These are phyloP conservation scores for Fusarium torulosum DNA, from an alignment of 2,329 filamentous ascomycete species.

Conservation along the genomic window DNA sequence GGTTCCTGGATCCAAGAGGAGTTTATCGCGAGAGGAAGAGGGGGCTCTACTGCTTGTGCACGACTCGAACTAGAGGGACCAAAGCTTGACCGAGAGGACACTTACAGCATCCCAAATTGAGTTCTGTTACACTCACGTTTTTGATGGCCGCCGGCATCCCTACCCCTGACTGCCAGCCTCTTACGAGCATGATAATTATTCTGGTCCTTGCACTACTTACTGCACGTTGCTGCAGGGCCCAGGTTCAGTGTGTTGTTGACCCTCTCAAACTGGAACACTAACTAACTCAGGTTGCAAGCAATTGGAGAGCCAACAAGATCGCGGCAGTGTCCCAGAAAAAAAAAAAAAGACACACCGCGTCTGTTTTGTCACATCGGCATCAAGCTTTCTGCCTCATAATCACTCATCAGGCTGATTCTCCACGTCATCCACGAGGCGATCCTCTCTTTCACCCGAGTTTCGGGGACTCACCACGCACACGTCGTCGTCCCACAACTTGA, in stretches of 20 bases:
- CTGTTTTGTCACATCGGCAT: constrained; percentile 43
- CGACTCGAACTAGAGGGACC: constrained; percentile 11
- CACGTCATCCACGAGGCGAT: constrained; percentile 30
- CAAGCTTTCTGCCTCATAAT: constrained; percentile 38
- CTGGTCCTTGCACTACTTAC: constrained; percentile 34
- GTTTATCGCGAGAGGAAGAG: not conserved
- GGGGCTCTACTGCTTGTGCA: not conserved
- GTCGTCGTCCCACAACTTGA: constrained; percentile 31
- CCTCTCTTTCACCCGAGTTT: constrained; percentile 19
- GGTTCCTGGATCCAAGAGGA: constrained; percentile 13
- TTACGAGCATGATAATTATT: constrained; percentile 19
- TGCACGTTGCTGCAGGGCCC: constrained; percentile 31
- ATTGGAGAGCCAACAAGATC: constrained; percentile 42
- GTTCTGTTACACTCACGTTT: constrained; percentile 29
- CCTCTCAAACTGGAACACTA: constrained; percentile 35
- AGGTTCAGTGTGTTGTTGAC: constrained; percentile 29
- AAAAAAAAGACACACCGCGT: constrained; percentile 33
- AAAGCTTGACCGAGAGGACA: constrained; percentile 9
- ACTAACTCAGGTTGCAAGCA: constrained; percentile 13
- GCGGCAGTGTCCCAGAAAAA: constrained; percentile 26
- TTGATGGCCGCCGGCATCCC: constrained; percentile 12
- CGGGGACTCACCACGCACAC: constrained; percentile 31
- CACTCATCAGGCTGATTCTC: constrained; percentile 29
- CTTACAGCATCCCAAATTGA: constrained; percentile 3
- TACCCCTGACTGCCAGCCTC: constrained; percentile 36